These are phyloP conservation scores for Cardamine resedifolia DNA, from an alignment of 345 rosid genomes.

Conservation along the genomic window DNA sequence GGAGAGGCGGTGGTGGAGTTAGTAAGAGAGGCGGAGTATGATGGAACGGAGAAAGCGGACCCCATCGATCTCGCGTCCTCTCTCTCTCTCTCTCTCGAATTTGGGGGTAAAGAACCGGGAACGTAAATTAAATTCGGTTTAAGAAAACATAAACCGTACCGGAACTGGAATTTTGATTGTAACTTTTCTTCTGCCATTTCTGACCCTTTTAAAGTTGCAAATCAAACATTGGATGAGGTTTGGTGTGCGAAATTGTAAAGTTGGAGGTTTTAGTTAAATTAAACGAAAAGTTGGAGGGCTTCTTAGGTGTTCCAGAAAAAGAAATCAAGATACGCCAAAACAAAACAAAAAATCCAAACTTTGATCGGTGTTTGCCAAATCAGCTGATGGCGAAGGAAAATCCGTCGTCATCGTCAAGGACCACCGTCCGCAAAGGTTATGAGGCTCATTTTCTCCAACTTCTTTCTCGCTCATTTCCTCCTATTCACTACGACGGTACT, in stretches of 20 bases:
- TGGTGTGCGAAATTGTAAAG: background rate
- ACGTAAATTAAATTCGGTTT: constrained; percentile 5
- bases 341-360: background rate
- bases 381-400: background rate
- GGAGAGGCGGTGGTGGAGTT: constrained; percentile 18
- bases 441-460: background rate
- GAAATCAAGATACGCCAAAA: background rate
- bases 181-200: no score
- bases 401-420: background rate
- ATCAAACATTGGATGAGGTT: background rate
- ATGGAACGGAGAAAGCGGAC: background rate
- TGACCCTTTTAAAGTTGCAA: no score
- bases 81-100: background rate
- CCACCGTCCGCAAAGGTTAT: background rate
- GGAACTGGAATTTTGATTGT: background rate
- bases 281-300: background rate
- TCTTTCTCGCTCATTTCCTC: background rate
- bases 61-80: constrained; percentile 33
- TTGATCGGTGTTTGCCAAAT: background rate
- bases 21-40: constrained; percentile 30
- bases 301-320: background rate
- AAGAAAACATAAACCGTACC: constrained; percentile 17
- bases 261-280: background rate
- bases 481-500: background rate
- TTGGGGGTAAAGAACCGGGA: constrained; percentile 13